A percentile compares a stretch with the other conserved stretches of the same genome.
phyloP scores from a whole-genome alignment of 1,284 basidiomycete genomes.

The Garcileccinum viscosum region DNA sequence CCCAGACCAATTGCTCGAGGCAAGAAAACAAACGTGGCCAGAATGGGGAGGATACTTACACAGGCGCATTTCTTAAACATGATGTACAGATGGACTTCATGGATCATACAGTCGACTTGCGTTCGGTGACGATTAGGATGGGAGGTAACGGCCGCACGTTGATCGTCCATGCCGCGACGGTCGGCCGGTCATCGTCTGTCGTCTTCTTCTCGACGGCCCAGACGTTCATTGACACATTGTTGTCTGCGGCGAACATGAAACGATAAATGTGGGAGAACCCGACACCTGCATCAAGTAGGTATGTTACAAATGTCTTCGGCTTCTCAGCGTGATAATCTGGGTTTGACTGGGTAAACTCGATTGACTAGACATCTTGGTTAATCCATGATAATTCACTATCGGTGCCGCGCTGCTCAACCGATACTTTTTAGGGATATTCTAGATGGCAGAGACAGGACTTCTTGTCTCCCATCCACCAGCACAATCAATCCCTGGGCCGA shows the following conservation, averaged over 20 bases:
- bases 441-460: conserved; percentile 50
- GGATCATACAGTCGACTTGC: too few species aligned
- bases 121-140: conserved; percentile 57
- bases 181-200: conserved; percentile 12
- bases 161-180: conserved; percentile 62
- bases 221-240: conserved; percentile 23
- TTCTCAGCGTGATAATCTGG: conserved; percentile 9
- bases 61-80: too few species aligned
- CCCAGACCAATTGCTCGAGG: conserved; percentile 31
- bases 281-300: conserved; percentile 27
- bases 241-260: conserved; percentile 18
- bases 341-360: conserved; percentile 26
- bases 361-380: conserved; percentile 21
- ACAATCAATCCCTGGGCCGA: conserved; percentile 45
- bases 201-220: conserved; percentile 48
- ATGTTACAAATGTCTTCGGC: conserved; percentile 23
- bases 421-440: conserved; percentile 38
- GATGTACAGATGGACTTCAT: too few species aligned
- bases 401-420: background rate
- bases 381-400: conserved; percentile 34
- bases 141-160: conserved; percentile 44
- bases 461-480: conserved; percentile 56
- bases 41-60: conserved; percentile 44
- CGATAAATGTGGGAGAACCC: conserved; percentile 23
- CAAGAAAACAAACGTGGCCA: conserved; percentile 40